These are phyloP conservation scores for Amyloporia xantha DNA, from an alignment of 768 basidiomycete species.

Conservation along the genomic window DNA sequence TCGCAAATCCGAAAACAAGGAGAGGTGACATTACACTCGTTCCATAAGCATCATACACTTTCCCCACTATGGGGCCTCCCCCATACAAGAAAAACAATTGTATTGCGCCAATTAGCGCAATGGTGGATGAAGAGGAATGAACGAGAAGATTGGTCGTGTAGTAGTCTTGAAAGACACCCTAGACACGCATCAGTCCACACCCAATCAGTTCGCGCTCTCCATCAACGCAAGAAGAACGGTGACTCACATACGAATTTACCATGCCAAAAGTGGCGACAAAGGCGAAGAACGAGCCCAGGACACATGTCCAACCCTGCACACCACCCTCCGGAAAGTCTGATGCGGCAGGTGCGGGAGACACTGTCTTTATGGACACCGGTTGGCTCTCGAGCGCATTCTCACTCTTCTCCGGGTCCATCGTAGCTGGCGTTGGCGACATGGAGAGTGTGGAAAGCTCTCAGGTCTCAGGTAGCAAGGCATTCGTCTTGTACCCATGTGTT, in stretches of 20 bases:
- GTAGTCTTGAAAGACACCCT: slow-evolving; percentile 25
- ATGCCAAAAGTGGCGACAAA: slow-evolving; percentile 17
- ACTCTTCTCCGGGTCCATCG: neutral
- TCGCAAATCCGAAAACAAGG: too few species aligned
- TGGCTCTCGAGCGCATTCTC: neutral
- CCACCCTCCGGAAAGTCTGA: slow-evolving; percentile 20
- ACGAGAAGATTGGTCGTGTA: slow-evolving; percentile 19
- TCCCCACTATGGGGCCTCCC: slow-evolving; percentile 17
- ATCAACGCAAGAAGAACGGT: too few species aligned
- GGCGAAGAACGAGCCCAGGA: slow-evolving; percentile 15
- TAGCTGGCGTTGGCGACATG: neutral
- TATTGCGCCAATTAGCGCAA: slow-evolving; percentile 23
- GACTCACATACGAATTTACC: slow-evolving; percentile 15
- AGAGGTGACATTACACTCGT: slow-evolving; percentile 11
- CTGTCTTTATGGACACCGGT: neutral
- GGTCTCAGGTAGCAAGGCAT: neutral
- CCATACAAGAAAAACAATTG: slow-evolving; percentile 23
- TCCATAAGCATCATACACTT: slow-evolving; percentile 24
- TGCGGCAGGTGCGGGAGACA: neutral
- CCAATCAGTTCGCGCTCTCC: too few species aligned
- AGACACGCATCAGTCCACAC: too few species aligned
- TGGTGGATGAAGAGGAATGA: slow-evolving; percentile 20
- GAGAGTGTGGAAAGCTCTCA: neutral
- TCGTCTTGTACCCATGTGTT: neutral
- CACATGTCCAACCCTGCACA: slow-evolving; percentile 20